These are phyloP conservation scores for Geosmithia morbida DNA, from an alignment of 2,329 filamentous ascomycete genomes.

Conservation along the genomic window DNA sequence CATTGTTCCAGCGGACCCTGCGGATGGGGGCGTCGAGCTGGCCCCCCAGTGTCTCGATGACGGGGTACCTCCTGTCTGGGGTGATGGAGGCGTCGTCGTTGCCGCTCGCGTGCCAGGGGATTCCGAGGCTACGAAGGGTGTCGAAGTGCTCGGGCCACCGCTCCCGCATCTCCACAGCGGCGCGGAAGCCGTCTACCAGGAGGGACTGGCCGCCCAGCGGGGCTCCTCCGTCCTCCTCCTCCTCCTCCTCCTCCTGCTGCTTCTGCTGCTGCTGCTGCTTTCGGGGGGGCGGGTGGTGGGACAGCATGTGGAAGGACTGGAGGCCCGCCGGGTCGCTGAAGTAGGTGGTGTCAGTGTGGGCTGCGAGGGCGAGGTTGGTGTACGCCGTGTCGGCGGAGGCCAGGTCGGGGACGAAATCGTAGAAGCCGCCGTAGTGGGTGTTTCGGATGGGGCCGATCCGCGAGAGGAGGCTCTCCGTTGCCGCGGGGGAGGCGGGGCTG, in stretches of 20 bases:
- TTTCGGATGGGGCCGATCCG: constrained; percentile 75
- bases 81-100: constrained; percentile 73
- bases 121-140: constrained; percentile 35
- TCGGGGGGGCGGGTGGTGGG: constrained; percentile 37
- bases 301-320: constrained; percentile 85
- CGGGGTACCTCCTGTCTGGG: constrained; percentile 55
- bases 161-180: constrained; percentile 42
- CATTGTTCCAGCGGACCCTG: constrained; percentile 85
- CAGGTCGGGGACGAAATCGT: constrained; percentile 80
- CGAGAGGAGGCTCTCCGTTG: constrained; percentile 62
- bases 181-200: constrained; percentile 76
- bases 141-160: constrained; percentile 42
- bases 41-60: constrained; percentile 45
- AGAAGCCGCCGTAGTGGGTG: constrained; percentile 75
- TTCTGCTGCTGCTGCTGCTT: constrained; percentile 4
- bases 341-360: constrained; percentile 92
- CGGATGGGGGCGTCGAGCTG: constrained; percentile 11
- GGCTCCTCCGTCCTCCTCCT: constrained; percentile 8
- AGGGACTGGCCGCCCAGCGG: constrained; percentile 58
- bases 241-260: not conserved
- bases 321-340: constrained; percentile 86
- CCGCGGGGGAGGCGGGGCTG: constrained; percentile 51
- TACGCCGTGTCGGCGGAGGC: constrained; percentile 85
- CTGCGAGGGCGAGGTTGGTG: constrained; percentile 66
- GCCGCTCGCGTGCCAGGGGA: constrained; percentile 79